These are phyloP conservation scores for Podospora didyma DNA, from an alignment of 495 filamentous ascomycete genomes.

Conservation along the genomic window DNA sequence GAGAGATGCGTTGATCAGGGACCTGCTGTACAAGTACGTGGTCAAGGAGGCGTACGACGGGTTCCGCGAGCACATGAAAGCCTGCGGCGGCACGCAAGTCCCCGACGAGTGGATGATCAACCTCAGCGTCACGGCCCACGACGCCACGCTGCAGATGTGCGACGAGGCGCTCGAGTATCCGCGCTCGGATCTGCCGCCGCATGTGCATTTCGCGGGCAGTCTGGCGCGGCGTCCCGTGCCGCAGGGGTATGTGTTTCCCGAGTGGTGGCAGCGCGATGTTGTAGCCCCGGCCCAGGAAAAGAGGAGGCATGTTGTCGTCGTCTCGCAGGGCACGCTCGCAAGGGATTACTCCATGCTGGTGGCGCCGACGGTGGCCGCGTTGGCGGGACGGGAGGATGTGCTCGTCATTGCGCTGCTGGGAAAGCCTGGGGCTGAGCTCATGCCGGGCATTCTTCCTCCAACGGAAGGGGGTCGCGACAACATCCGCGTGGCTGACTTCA, in stretches of 20 bases:
- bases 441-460: background rate
- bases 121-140: constrained; percentile 18
- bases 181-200: constrained; percentile 20
- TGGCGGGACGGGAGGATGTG: constrained; percentile 20
- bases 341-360: constrained; percentile 27
- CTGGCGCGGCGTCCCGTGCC: constrained; percentile 21
- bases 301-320: constrained; percentile 30
- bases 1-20: constrained; percentile 7
- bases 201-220: constrained; percentile 29
- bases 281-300: constrained; percentile 6
- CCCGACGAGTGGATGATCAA: constrained; percentile 21
- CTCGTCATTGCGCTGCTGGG: constrained; percentile 34
- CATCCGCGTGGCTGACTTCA: constrained; percentile 26
- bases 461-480: constrained; percentile 19
- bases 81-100: constrained; percentile 5
- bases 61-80: constrained; percentile 9
- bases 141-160: constrained; percentile 35
- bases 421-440: constrained; percentile 19
- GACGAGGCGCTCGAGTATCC: constrained; percentile 29
- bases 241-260: constrained; percentile 14
- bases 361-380: constrained; percentile 28
- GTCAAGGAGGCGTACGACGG: constrained; percentile 7
- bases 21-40: constrained; percentile 11
- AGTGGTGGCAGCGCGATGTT: constrained; percentile 28
- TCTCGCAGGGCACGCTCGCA: constrained; percentile 36